These are phyloP conservation scores for Mycena rosella DNA, from an alignment of 768 basidiomycete species.

Conservation along the genomic window DNA sequence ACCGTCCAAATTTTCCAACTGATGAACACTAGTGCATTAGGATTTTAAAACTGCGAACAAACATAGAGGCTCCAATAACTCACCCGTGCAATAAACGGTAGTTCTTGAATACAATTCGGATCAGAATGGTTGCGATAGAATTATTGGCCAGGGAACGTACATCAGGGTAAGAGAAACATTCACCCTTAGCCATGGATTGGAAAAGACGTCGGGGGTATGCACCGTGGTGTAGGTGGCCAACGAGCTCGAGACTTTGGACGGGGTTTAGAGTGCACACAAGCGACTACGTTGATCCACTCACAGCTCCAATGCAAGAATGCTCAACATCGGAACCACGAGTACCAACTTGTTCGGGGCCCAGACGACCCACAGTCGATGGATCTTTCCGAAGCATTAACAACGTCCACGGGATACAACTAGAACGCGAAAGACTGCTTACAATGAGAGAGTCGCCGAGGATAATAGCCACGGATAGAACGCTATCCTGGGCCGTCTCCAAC, in stretches of 20 bases:
- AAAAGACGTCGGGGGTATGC: constrained; percentile 13
- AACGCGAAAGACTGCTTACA: not conserved
- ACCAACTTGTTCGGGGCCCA: constrained; percentile 10
- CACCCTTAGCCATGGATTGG: not conserved
- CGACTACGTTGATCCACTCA: not conserved
- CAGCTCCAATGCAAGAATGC: not conserved
- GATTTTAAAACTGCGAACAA: not conserved
- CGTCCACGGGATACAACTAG: not conserved
- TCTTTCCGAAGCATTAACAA: not conserved
- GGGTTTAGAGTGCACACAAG: not conserved
- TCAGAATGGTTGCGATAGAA: not conserved
- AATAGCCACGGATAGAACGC: not conserved
- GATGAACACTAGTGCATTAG: not conserved
- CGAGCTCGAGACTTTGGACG: constrained; percentile 2
- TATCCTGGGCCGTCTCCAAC: not conserved
- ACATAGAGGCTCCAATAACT: not conserved
- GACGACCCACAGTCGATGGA: constrained; percentile 26
- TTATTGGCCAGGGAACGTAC: not conserved
- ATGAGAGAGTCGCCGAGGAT: constrained; percentile 27
- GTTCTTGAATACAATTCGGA: constrained; percentile 1
- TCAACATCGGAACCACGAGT: constrained; percentile 2
- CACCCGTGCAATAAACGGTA: constrained; percentile 22
- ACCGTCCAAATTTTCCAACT: constrained; percentile 22
- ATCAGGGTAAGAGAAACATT: not conserved
- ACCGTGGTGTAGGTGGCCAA: not conserved